Evolutionary conservation across 2,329 filamentous ascomycete genomes (phyloP), one percentile per base, ranked within the genome.

Genomic region (Scedosporium aurantiacum): DNA sequence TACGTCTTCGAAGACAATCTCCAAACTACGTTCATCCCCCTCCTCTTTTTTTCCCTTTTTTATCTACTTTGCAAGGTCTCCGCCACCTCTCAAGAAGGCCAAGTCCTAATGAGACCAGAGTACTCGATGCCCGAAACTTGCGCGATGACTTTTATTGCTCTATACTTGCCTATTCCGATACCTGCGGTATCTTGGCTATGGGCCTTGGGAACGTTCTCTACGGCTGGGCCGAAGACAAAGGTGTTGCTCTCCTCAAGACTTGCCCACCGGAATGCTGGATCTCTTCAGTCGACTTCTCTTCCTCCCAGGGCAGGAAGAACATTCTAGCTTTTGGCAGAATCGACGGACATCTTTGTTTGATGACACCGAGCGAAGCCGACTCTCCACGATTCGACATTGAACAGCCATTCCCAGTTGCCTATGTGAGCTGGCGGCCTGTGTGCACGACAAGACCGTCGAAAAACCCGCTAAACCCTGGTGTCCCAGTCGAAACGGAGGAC

Each of bases 131-230:
- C 7, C 91, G 92, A 2, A 84, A 85, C 59, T 78, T 97, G n/a
- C 85, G 91, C 62, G 91, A 97, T 68, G 93, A 99, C 72, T 99
- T 92, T 71, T 99, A 99, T 71, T 97, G 91, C 74, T 94, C 92
- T 0, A 81, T 92, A 2, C 79, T 99, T 60, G 91, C 94, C 8
- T 97, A 96, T 72, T 96, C 88, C 0, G 73, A 81, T 47, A 88
- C 83, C 6, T 82, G 85, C 58, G 83, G 88, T 60, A 89, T 87
- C 14, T 80, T 99, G 16, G 93, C 91, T 18, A 90, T 97, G 18
- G 93, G 90, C 0, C 79, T 97, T 14, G 87, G 87, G 0, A 85
- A 87, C 60, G 79, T 86, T 41, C 82, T 99, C 4, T 97, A 96
- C 71, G 83, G 90, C 4, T 99, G 93, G 94, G 93, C 91, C 0